These are phyloP conservation scores for Scalesia atractyloides DNA, from an alignment of 129 eudicot species.

Conservation along the genomic window DNA sequence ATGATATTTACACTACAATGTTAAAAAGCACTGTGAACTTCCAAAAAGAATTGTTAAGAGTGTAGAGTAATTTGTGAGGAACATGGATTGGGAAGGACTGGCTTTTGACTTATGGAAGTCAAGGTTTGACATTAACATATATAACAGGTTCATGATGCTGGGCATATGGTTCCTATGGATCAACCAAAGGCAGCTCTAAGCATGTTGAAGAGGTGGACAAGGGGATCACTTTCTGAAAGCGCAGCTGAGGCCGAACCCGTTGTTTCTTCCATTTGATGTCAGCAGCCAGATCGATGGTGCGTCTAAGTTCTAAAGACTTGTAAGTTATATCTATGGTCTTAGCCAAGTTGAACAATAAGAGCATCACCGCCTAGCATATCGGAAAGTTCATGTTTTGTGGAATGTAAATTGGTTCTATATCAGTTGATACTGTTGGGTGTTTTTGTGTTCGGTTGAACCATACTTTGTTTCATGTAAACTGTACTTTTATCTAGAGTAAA, in stretches of 20 bases:
- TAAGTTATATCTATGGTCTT: background rate
- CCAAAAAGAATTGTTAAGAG: background rate
- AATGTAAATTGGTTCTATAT: background rate
- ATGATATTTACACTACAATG: background rate
- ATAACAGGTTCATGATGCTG: constrained; percentile 81
- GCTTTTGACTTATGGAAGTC: constrained; percentile 16
- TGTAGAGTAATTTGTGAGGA: background rate
- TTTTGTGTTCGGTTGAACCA: background rate
- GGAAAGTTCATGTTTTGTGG: constrained; percentile 20
- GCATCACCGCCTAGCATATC: constrained; percentile 1
- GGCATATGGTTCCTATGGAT: constrained; percentile 99
- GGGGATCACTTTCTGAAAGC: constrained; percentile 57
- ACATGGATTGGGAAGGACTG: background rate
- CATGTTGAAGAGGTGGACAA: constrained; percentile 86
- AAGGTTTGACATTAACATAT: background rate
- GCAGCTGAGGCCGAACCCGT: constrained; percentile 34
- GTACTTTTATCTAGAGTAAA: no score
- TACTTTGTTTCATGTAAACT: constrained; percentile 4
- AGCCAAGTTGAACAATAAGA: constrained; percentile 8
- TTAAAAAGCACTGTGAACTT: background rate
- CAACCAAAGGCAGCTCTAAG: constrained; percentile 86
- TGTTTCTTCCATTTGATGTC: constrained; percentile 43
- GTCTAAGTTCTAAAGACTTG: constrained; percentile 5
- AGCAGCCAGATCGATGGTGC: constrained; percentile 12
- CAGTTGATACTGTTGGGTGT: constrained; percentile 12